Percentiles rank a stretch among this genome's conserved stretches.
Evolutionary conservation across 2,329 filamentous ascomycete species (phyloP).

Genomic region (Claviceps fusiformis): DNA sequence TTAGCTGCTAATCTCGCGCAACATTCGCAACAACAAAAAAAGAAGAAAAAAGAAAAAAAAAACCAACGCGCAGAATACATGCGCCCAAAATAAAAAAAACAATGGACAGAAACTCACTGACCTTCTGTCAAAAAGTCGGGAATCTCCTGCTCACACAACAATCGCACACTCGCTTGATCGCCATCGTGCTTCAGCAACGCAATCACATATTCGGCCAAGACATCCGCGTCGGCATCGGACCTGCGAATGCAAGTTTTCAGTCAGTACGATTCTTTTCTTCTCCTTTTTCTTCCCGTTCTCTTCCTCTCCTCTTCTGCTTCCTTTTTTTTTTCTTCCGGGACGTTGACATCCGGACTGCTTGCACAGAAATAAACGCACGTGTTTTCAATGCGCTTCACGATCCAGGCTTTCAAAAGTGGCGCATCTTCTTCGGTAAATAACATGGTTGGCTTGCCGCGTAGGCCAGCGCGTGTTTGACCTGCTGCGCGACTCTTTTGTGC

Average conservation of each 20-base stretch:
- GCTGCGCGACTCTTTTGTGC: background rate
- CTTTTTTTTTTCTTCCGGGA: too few species aligned
- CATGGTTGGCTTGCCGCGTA: constrained; percentile 25
- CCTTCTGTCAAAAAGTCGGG: constrained; percentile 59
- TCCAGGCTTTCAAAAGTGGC: constrained; percentile 58
- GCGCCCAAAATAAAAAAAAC: background rate
- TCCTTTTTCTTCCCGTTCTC: too few species aligned
- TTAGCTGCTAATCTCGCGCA: background rate
- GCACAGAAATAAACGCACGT: constrained; percentile 37
- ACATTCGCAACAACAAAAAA: background rate
- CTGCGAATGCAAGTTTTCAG: constrained; percentile 23
- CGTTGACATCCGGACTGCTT: too few species aligned
- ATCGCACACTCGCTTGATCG: constrained; percentile 46
- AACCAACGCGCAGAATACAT: background rate
- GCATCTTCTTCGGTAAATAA: constrained; percentile 49
- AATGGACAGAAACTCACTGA: constrained; percentile 3
- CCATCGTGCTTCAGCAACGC: constrained; percentile 62
- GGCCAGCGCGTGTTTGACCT: background rate
- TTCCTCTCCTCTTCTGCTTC: too few species aligned
- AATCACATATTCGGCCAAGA: constrained; percentile 74
- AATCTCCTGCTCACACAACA: constrained; percentile 58
- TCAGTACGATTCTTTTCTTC: background rate
- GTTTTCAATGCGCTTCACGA: constrained; percentile 62
- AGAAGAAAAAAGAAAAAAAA: background rate
- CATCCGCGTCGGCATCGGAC: constrained; percentile 67